These are phyloP conservation scores for Leccinum imitatum DNA, from an alignment of 768 basidiomycete species.

Conservation along the genomic window DNA sequence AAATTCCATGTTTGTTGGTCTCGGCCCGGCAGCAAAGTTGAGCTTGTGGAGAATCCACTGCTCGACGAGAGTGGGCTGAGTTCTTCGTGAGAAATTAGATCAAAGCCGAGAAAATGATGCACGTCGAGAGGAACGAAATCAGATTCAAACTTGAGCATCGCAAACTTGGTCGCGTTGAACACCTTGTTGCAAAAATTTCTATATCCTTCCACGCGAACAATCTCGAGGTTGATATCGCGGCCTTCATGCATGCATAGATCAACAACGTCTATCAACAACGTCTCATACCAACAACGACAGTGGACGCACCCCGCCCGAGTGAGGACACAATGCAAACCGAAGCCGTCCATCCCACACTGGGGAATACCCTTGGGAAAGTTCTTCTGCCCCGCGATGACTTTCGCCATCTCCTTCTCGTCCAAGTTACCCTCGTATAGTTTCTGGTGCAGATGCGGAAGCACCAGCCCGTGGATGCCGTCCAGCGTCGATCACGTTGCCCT, in stretches of 20 bases:
- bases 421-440: conserved; percentile 34
- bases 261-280: neutral
- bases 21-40: too few species aligned
- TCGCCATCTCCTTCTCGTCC: conserved; percentile 87
- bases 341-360: conserved; percentile 95
- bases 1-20: too few species aligned
- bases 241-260: conserved; percentile 44
- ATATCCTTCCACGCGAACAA: conserved; percentile 43
- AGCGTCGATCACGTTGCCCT: too few species aligned
- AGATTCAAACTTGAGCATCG: too few species aligned
- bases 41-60: too few species aligned
- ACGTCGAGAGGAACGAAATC: too few species aligned
- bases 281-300: neutral
- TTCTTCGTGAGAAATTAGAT: too few species aligned
- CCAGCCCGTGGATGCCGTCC: conserved; percentile 79
- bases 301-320: conserved; percentile 78
- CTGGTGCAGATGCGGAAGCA: conserved; percentile 47
- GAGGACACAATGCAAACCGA: conserved; percentile 91
- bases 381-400: conserved; percentile 85
- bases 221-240: conserved; percentile 96
- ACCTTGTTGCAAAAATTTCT: too few species aligned
- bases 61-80: too few species aligned
- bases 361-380: conserved; percentile 99
- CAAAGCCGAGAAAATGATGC: too few species aligned
- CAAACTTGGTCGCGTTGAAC: too few species aligned